Evolutionary conservation across 2,329 filamentous ascomycete species (phyloP), one percentile per base, ranked within the genome.

Genomic region (Zymoseptoria passerinii): DNA sequence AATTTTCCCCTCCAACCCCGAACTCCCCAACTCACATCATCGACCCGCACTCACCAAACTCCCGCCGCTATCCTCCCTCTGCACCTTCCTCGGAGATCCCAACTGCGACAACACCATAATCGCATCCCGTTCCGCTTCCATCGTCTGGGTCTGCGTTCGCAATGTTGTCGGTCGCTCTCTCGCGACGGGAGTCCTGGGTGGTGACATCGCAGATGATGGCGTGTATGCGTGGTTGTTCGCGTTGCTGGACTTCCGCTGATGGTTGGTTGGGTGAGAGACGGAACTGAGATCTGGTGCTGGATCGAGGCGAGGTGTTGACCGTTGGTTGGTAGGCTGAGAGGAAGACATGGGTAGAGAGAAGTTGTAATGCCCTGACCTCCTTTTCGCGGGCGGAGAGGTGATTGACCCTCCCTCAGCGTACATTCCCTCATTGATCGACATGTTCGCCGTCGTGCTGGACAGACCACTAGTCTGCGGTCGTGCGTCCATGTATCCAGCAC

Each of bases 71-170:
- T 44, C 35, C 35, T 44, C 35, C 35, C 35, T 44, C 35, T 13
- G 4, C 35, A 16, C 13, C 16, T 10, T 44, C 35, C 35, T 44
- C 10, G 70, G 70, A 49, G 67, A 70, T 67, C 88, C 90, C 84
- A 94, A 88, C 68, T 92, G 91, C 27, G 92, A 77, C 23, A 94
- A 74, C 0, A 88, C 87, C 69, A 92, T 89, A 52, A 92, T 84
- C 5, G 89, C 89, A 67, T 92, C 89, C 68, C 91, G 88, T 69
- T 94, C 89, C 54, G 77, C 78, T 61, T 88, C 82, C 8, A 82
- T 76, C 20, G 84, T 84, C 62, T 89, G 86, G 57, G 85, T 86
- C 0, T 86, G 85, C 28, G 87, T 88, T 61, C 85, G 84, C 4
- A 88, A 74, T 16, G 85, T 82, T 7, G 81, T 78, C 56, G 71